A percentile compares a stretch with the other conserved stretches of the same genome.
Evolutionary conservation across 192 early-diverging fungal species (phyloP).

Genomic region (Linnemannia elongata): DNA sequence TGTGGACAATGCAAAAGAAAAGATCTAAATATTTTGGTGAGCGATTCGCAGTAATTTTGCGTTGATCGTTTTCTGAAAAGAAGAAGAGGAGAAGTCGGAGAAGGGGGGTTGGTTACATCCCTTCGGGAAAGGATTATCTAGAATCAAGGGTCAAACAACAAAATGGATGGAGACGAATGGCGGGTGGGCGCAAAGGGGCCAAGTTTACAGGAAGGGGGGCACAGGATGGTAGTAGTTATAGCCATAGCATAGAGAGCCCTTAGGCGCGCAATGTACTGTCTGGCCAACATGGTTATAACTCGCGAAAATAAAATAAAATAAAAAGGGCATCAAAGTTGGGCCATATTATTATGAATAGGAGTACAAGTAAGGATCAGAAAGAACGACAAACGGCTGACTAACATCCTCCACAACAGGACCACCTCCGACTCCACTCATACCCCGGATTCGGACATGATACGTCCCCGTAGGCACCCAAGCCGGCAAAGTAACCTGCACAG

Average conservation of each 20-base stretch:
- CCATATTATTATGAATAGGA: neutral
- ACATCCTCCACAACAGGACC: slow-evolving; percentile 43
- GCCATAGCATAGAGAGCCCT: neutral
- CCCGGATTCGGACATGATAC: slow-evolving; percentile 30
- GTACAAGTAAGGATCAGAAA: slow-evolving; percentile 48
- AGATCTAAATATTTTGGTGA: neutral
- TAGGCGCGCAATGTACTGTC: neutral
- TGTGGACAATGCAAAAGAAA: neutral
- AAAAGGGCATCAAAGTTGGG: no score
- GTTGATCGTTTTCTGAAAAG: neutral
- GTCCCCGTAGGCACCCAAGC: slow-evolving; percentile 29
- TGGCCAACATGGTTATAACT: no score
- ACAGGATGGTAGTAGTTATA: neutral
- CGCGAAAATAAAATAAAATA: no score
- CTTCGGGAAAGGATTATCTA: neutral
- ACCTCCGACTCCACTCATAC: neutral
- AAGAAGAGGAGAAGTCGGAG: neutral
- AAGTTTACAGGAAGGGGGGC: neutral
- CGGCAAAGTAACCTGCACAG: slow-evolving; percentile 26
- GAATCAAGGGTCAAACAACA: neutral
- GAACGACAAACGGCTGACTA: slow-evolving; percentile 40
- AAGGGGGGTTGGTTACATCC: neutral
- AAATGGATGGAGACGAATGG: neutral
- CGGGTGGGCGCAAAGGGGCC: no score
- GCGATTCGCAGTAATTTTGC: neutral